Base-by-base conservation (phyloP, 768 basidiomycete genomes). In the Plicaturopsis crispa region DNA sequence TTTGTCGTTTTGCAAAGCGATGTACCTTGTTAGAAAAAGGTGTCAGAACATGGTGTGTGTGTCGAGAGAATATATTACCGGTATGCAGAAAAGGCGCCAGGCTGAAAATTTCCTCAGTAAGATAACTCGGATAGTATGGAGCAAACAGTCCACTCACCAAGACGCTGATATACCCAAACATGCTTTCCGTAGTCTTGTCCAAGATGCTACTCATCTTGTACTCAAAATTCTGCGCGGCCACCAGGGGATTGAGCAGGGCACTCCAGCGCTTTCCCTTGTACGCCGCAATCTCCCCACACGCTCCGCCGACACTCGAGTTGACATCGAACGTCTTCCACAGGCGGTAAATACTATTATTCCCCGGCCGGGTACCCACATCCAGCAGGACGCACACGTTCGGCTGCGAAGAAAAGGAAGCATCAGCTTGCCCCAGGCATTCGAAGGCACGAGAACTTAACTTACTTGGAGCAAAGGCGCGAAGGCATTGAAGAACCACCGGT, bases 401-500 rank as follows among this genome's bases (percentile, higher is more conserved):
- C 84, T 86, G 46, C 6, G 31, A 39, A 44, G n/a, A 38, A 36
- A 19, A 35, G 12, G 16, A 31, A 18, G 46, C 6, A 30, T 24
- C 24, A 23, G 14, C 28, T 10, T 20, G 26, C 24, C 10, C 28
- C 2, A 28, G 14, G 10, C 26, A 28, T 8, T 28, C 26, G n/a
- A n/a, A n/a, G n/a, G n/a, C n/a, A 21, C 24, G 23, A 14, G 10
- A 14, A 13, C 31, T 19, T 13, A 13, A 49, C 71, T n/a, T 30
- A 84, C 86, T 62, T 86, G 84, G 20, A 97, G 60, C 55, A 93
- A 65, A 1, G 81, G 71, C 0, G 75, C 85, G 55, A 97, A 87
- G 0, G 90, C 93, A 54, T 96, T 97, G 61, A 98, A 96, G 60
- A 93, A 94, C 93, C 93, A 97, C 34, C 93, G 70, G 51, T 96